Evolutionary conservation across 1,139 yeast genomes (phyloP), one percentile per base, ranked within the genome.

Genomic region (Saccharomyces pastorianus): DNA sequence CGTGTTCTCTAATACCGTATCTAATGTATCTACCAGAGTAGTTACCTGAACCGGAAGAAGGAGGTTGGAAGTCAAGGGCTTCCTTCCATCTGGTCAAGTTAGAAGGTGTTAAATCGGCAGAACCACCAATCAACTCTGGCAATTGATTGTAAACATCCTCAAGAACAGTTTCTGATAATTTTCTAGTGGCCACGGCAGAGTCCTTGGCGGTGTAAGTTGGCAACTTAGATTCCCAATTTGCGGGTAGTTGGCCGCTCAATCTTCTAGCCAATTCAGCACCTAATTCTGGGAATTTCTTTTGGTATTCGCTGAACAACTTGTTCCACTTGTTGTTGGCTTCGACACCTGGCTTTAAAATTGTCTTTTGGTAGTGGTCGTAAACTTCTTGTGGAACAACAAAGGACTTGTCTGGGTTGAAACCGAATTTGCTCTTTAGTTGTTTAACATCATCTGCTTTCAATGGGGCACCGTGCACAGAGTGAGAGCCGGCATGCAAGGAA

Each of bases 1-100:
- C 99, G 77, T 95, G 99, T 79, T 93, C 99, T 77, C 99, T 88
- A 62, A 93, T 97, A 83, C 99, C 99, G 74, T 87, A 93, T 79
- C 98, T 87, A 74, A 93, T 81, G 79, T 93, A 93, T 73, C 97
- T 86, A 73, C 99, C 99, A 58, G 82, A 63, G 79, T 85, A 91
- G 71, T 83, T 83, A 76, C 99, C 99, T 62, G 88, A 77, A 52
- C 83, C 83, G 61, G 90, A 78, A 57, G 82, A 70, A 55, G 91
- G 88, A 57, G 93, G 88, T 80, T 93, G 97, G 93, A 91, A 91
- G 74, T 91, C 97, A 63, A 81, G 81, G 57, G 95, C 87, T 58
- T 78, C 84, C 68, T 81, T 71, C 77, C 95, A 82, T 80, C 95
- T 85, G 70, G 98, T 93, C 80, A 90, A 82, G 82, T 91, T 93